Conservation (phyloP, 1,139 yeast species). For the Groenewaldozyma sp. region DNA sequence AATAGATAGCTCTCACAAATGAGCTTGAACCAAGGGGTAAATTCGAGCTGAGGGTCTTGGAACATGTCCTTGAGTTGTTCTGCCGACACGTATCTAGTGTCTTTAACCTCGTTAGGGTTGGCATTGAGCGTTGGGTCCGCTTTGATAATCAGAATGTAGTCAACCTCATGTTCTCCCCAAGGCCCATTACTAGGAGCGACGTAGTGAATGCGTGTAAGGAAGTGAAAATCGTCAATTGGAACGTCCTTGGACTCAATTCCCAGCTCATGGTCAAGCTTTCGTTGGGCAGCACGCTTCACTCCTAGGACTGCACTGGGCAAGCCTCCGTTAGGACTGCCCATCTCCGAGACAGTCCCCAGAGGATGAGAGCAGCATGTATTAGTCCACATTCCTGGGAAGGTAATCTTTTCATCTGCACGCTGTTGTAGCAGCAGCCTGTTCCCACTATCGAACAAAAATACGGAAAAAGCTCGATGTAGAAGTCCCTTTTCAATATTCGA, state of each 20-base stretch:
- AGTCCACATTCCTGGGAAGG: slow-evolving; percentile 96
- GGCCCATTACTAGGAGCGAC: slow-evolving; percentile 74
- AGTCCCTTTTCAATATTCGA: slow-evolving; percentile 75
- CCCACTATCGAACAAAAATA: slow-evolving; percentile 73
- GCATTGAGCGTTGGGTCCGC: slow-evolving; percentile 47
- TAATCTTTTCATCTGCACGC: slow-evolving; percentile 92
- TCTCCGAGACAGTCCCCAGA: slow-evolving; percentile 68
- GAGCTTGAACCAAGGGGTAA: slow-evolving; percentile 97
- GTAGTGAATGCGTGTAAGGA: slow-evolving; percentile 89
- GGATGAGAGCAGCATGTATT: slow-evolving; percentile 99
- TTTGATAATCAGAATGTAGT: slow-evolving; percentile 76
- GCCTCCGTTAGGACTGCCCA: slow-evolving; percentile 39
- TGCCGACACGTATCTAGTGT: slow-evolving; percentile 61
- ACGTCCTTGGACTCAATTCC: slow-evolving; percentile 60
- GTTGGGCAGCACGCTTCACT: slow-evolving; percentile 78
- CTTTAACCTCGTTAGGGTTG: slow-evolving; percentile 72
- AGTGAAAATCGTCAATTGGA: slow-evolving; percentile 64
- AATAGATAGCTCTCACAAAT: slow-evolving; percentile 86
- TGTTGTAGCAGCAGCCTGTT: slow-evolving; percentile 78
- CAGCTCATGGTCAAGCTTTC: slow-evolving; percentile 86
- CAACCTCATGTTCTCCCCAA: slow-evolving; percentile 99
- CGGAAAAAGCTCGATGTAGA: slow-evolving; percentile 92
- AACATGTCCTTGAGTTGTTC: slow-evolving; percentile 69
- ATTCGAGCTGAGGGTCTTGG: slow-evolving; percentile 47
- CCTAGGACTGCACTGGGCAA: slow-evolving; percentile 61